These are phyloP conservation scores for Vitis rupestris DNA, from an alignment of 164 flowering plant genomes.

Conservation along the genomic window DNA sequence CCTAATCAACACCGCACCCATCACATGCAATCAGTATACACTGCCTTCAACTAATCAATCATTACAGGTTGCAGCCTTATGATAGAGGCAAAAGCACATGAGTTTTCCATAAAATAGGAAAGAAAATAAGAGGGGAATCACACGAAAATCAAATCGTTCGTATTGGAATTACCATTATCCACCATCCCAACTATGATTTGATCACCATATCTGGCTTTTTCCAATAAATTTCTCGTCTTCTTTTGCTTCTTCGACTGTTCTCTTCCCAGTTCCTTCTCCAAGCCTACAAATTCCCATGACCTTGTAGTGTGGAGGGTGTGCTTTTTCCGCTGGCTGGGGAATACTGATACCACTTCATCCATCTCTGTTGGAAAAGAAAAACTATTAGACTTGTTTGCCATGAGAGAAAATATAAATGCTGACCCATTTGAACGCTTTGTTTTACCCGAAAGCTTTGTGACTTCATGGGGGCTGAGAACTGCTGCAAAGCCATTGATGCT, in stretches of 20 bases:
- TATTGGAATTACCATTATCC: slow-evolving; percentile 56
- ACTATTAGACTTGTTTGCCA: too few relatives aligned
- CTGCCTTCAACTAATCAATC: not conserved
- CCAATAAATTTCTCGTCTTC: slow-evolving; percentile 20
- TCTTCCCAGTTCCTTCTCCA: slow-evolving; percentile 21
- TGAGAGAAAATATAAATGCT: too few relatives aligned
- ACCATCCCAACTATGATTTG: slow-evolving; percentile 63
- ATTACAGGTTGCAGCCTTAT: not conserved
- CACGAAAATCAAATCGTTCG: not conserved
- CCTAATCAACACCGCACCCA: slow-evolving; percentile 32
- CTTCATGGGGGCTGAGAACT: slow-evolving; percentile 62
- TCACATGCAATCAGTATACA: not conserved
- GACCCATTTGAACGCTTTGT: too few relatives aligned
- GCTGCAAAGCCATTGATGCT: slow-evolving; percentile 95
- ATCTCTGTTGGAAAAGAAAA: slow-evolving; percentile 33
- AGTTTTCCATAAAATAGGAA: too few relatives aligned
- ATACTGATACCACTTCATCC: slow-evolving; percentile 68
- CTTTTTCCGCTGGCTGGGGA: slow-evolving; percentile 37
- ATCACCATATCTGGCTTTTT: slow-evolving; percentile 54
- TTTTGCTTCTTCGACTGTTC: not conserved
- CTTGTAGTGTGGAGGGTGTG: slow-evolving; percentile 79
- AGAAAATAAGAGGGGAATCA: not conserved
- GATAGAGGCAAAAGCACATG: not conserved
- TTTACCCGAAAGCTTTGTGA: slow-evolving; percentile 56
- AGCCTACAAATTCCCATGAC: slow-evolving; percentile 77